Percentiles rank a stretch among this genome's conserved stretches.
Evolutionary conservation across 306 rosid genomes (phyloP).

Genomic region (Cicer cuneatum): DNA sequence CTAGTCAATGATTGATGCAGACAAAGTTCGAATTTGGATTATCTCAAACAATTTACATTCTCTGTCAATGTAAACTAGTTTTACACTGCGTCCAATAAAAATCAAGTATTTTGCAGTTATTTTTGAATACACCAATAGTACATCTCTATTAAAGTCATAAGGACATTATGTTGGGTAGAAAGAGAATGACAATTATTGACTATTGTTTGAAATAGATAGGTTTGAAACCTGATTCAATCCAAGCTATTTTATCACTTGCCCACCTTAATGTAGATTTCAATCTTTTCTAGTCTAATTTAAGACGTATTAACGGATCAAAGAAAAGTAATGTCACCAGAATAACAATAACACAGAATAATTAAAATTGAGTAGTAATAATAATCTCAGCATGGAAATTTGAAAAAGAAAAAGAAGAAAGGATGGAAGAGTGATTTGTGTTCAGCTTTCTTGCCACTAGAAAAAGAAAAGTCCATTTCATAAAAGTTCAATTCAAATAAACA

Average conservation of each 20-base stretch:
- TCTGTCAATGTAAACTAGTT: too few relatives aligned
- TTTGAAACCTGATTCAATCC: neutral
- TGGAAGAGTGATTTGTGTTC: neutral
- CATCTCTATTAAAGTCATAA: neutral
- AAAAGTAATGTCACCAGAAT: neutral
- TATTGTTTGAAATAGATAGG: slow-evolving; percentile 26
- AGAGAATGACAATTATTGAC: neutral
- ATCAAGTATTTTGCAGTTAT: too few relatives aligned
- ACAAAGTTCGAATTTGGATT: too few relatives aligned
- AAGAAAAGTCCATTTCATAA: neutral
- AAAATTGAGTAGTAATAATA: neutral
- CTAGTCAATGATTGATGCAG: too few relatives aligned
- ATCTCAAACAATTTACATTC: too few relatives aligned
- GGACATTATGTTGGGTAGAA: slow-evolving; percentile 13
- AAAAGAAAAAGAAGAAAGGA: neutral
- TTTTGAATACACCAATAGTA: too few relatives aligned
- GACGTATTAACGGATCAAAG: neutral
- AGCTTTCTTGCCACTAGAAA: neutral
- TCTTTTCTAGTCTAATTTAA: neutral
- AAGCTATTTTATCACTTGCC: slow-evolving; percentile 29
- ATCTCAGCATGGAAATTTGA: slow-evolving; percentile 6
- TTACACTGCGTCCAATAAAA: too few relatives aligned
- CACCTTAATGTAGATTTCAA: slow-evolving; percentile 17
- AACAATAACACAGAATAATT: slow-evolving; percentile 6
- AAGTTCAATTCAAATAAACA: slow-evolving; percentile 21